These are phyloP conservation scores for Chlamydomonas reinhardtii DNA, from an alignment of 163 green algal genomes.

Conservation along the genomic window DNA sequence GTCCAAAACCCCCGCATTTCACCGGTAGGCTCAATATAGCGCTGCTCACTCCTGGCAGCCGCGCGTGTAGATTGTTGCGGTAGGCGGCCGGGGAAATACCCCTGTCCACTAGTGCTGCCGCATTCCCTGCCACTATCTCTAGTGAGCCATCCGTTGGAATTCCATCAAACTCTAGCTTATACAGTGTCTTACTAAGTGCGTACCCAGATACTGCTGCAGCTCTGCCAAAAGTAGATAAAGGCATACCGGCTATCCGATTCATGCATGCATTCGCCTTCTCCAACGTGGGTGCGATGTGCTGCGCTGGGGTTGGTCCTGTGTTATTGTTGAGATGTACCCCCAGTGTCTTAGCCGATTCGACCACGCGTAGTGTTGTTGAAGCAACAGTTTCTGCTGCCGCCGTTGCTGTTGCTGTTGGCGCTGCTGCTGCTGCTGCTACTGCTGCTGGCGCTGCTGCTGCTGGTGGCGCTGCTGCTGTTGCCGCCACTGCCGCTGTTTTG, in stretches of 20 bases:
- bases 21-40: no score
- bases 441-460: no score
- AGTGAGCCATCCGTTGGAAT: neutral
- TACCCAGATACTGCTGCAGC: neutral
- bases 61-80: neutral
- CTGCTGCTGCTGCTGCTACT: no score
- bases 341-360: neutral
- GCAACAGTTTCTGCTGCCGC: no score
- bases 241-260: neutral
- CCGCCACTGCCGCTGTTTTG: no score
- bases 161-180: slow-evolving; percentile 11
- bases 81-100: neutral
- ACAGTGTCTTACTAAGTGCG: neutral
- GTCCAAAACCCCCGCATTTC: no score
- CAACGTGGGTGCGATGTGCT: neutral
- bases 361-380: neutral
- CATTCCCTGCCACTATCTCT: neutral
- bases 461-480: no score
- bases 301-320: neutral
- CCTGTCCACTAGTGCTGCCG: slow-evolving; percentile 6
- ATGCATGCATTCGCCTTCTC: neutral
- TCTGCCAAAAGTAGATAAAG: neutral
- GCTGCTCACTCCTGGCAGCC: neutral
- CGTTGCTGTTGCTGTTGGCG: neutral
- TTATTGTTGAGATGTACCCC: neutral